phyloP scores from a whole-genome alignment of 169 alveolate species.

The Plasmodium malariae region DNA sequence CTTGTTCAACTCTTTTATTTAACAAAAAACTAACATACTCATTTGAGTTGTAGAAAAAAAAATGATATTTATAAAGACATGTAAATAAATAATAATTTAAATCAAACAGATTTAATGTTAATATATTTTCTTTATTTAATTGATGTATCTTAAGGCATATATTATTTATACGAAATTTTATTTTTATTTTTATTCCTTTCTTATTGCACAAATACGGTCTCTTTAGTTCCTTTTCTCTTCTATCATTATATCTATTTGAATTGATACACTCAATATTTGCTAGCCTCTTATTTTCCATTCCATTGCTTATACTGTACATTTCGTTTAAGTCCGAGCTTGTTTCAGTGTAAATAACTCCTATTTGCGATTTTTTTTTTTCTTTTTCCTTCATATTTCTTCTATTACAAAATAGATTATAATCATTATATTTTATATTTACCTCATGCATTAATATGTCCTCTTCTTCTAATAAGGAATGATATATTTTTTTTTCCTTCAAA shows the following conservation, averaged over 20 bases:
- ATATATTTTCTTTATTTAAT: conserved; percentile 64
- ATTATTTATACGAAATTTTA: conserved; percentile 19
- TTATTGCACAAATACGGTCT: conserved; percentile 7
- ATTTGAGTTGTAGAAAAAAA: conserved; percentile 42
- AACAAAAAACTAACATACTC: conserved; percentile 39
- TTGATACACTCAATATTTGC: not conserved
- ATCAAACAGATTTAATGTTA: conserved; percentile 63
- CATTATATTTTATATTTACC: too few relatives aligned
- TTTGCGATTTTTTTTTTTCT: not conserved
- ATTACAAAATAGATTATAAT: too few relatives aligned
- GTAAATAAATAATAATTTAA: conserved; percentile 48
- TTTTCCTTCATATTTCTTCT: not conserved
- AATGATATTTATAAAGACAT: conserved; percentile 51
- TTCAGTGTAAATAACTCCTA: not conserved
- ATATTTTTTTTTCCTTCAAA: not conserved
- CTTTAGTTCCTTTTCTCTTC: not conserved
- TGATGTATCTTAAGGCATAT: conserved; percentile 60
- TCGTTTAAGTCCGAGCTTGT: not conserved
- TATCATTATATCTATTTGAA: not conserved
- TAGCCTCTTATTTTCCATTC: not conserved
- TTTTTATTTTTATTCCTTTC: conserved; percentile 41
- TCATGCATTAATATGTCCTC: too few relatives aligned
- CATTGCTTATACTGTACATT: not conserved
- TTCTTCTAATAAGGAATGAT: too few relatives aligned
- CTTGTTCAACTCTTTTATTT: conserved; percentile 37